These are phyloP conservation scores for Crithidia acanthocephali DNA, from an alignment of 208 protist species.

Conservation along the genomic window DNA sequence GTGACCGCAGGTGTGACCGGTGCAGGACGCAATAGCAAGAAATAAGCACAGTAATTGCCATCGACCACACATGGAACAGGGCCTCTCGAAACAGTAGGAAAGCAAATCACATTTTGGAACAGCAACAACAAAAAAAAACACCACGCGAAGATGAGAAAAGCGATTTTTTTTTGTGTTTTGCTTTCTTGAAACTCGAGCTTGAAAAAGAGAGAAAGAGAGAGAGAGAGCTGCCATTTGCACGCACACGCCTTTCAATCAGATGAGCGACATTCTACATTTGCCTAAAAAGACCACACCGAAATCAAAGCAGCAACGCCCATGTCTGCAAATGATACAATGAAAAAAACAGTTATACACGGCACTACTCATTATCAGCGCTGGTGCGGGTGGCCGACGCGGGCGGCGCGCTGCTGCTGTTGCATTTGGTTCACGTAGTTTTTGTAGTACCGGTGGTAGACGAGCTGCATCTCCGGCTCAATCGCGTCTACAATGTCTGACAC, in stretches of 20 bases:
- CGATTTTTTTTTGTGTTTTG: no score
- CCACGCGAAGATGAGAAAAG: not conserved
- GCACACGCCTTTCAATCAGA: no score
- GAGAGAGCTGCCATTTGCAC: no score
- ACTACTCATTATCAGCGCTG: constrained; percentile 9
- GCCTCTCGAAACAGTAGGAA: no score
- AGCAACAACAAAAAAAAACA: constrained; percentile 7
- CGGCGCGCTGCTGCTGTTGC: constrained; percentile 38
- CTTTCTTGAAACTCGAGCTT: no score
- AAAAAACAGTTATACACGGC: no score
- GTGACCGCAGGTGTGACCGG: not conserved
- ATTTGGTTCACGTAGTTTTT: constrained; percentile 67
- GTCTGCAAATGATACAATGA: no score
- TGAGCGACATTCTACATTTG: no score
- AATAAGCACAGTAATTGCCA: constrained; percentile 16
- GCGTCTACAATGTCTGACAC: constrained; percentile 73
- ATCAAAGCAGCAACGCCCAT: no score
- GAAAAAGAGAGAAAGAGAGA: no score
- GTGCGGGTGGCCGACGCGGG: constrained; percentile 9
- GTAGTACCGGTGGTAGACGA: constrained; percentile 71
- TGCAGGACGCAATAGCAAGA: constrained; percentile 1
- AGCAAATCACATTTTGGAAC: no score
- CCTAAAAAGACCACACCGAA: no score
- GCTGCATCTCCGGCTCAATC: constrained; percentile 81
- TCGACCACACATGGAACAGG: not conserved